Base-by-base conservation (phyloP, 2,329 filamentous ascomycete species). In the Xylariomycetidae sp. region DNA sequence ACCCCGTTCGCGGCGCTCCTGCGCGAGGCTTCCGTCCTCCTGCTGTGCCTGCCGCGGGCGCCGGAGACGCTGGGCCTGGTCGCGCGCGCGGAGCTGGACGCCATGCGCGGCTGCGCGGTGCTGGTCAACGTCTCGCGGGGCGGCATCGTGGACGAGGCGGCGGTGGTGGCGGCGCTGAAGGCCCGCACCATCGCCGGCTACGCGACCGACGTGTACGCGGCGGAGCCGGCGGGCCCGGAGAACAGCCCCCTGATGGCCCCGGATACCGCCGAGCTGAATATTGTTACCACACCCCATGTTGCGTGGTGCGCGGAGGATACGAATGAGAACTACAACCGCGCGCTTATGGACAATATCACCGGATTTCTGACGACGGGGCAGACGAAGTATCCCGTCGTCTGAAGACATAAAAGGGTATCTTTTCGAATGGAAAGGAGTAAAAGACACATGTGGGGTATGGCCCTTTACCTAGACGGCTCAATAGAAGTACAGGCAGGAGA, bases 101-200 rank as follows among this genome's bases (percentile, higher is more conserved):
- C 37, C 7, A 55, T 56, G 52, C 43, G 36, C 27, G 29, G 37
- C 3, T 40, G 48, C 27, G 39, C 44, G 1, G 35, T 56, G 13
- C 32, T 57, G 12, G 41, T 57, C 32, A 58, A 58, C 27, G 52
- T 56, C 10, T 54, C 54, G 16, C 50, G 54, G 4, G 54, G 53
- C 7, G 53, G 53, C 1, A 51, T 58, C 26, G 50, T 57, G 13
- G 48, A 56, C 28, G 53, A 58, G 42, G 32, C 19, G 7, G 53
- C 53, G 0, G 42, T 57, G 1, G 37, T 55, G 10, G 38, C 38
- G 4, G 52, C 52, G 7, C 40, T 57, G 15, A 40, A 24, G 56
- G 38, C 39, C 10, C 31, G 38, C 9, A 44, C 32, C 24, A 56
- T 58, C 15, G 53, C 52, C 2, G 54, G 54, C 5, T 50, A 49